Conservation (phyloP, 768 basidiomycete genomes). For the Boletus bicolor region DNA sequence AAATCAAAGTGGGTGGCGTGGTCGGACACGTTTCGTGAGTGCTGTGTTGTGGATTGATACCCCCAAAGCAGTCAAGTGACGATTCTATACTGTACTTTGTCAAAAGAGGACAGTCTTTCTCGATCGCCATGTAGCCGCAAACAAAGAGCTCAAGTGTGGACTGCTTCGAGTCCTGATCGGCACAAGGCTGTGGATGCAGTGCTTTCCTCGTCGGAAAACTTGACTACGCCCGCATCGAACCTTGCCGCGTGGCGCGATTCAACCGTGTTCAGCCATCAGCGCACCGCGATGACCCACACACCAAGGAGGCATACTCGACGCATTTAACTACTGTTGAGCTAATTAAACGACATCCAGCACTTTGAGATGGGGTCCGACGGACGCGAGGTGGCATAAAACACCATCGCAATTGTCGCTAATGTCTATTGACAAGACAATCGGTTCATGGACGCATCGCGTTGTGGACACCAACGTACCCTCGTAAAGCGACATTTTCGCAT, state of each 20-base stretch:
- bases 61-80: no score
- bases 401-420: constrained; percentile 66
- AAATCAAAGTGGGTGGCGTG: no score
- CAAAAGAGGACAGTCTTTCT: no score
- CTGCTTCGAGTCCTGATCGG: no score
- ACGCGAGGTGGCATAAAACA: constrained; percentile 78
- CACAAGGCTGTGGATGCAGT: constrained; percentile 18
- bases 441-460: background rate
- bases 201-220: constrained; percentile 67
- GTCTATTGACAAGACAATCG: constrained; percentile 40
- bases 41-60: no score
- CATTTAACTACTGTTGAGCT: constrained; percentile 60
- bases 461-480: no score
- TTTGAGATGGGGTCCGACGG: constrained; percentile 45
- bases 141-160: no score
- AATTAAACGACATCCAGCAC: constrained; percentile 60
- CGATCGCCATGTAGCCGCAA: no score
- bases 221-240: constrained; percentile 71
- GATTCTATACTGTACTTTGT: no score
- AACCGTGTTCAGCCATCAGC: constrained; percentile 35
- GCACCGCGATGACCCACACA: background rate
- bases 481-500: no score
- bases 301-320: constrained; percentile 51
- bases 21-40: no score
- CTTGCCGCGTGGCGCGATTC: constrained; percentile 78